Percentiles rank a stretch among this genome's conserved stretches.
phyloP scores from a whole-genome alignment of 768 basidiomycete genomes.

The Coprinopsis marcescibilis region DNA sequence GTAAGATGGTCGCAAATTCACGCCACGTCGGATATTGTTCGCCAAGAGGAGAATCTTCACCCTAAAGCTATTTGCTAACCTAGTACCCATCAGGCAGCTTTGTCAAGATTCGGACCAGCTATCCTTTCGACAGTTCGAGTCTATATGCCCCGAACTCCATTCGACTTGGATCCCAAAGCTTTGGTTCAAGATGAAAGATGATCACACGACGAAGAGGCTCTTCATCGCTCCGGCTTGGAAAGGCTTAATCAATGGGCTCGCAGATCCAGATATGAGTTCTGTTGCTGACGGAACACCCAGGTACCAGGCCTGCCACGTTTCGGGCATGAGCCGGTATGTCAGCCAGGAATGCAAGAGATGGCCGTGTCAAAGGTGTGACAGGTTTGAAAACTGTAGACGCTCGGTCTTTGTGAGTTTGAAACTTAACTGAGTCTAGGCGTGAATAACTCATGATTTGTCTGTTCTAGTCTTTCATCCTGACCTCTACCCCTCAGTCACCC shows the following conservation, averaged over 20 bases:
- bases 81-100: neutral
- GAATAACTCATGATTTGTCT: neutral
- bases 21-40: neutral
- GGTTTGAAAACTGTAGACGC: slow-evolving; percentile 32
- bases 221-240: slow-evolving; percentile 16
- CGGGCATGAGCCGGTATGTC: slow-evolving; percentile 26
- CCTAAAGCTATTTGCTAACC: neutral
- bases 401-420: slow-evolving; percentile 21
- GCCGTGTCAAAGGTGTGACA: slow-evolving; percentile 16
- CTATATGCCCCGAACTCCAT: slow-evolving; percentile 40
- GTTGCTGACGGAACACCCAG: slow-evolving; percentile 11
- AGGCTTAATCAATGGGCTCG: slow-evolving; percentile 16
- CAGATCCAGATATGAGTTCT: slow-evolving; percentile 8
- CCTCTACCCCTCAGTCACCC: slow-evolving; percentile 6
- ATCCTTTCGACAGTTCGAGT: slow-evolving; percentile 20
- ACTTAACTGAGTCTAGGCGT: neutral
- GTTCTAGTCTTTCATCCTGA: slow-evolving; percentile 3
- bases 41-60: neutral
- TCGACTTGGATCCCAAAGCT: slow-evolving; percentile 10
- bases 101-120: neutral
- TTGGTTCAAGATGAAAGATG: slow-evolving; percentile 17
- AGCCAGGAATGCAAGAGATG: slow-evolving; percentile 15
- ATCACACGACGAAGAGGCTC: slow-evolving; percentile 15
- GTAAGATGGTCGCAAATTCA: slow-evolving; percentile 6
- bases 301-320: slow-evolving; percentile 18